Base-by-base conservation (phyloP, 176 grass and related monocot species). In the Zoysia japonica region DNA sequence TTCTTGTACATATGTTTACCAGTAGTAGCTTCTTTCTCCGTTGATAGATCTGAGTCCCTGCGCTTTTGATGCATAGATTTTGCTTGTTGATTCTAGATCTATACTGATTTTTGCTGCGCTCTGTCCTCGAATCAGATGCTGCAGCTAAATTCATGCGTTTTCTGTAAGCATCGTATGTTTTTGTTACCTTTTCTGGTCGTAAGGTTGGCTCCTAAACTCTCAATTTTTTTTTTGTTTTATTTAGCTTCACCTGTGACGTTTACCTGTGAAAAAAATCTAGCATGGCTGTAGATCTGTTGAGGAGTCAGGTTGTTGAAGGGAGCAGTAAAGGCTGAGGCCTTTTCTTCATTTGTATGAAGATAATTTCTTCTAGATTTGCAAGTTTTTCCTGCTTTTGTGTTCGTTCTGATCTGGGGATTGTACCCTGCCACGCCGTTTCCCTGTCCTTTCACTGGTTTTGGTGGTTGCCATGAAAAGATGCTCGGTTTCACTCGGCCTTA, bases 361-460 rank as follows among this genome's bases (percentile, higher is more conserved):
- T 5, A 2, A 1, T 15, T 59, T 35, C 36, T 8, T 3, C 51
- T 39, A 13, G 43, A 43, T 61, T 38, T 17, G 44, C 39, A 69
- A 59, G 5, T 11, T 40, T 7, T 42, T 16, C 14, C 15, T 57
- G 52, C 11, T 15, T 68, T 16, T 49, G 28, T 9, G 20, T 76
- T 75, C 16, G 41, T 75, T 37, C 48, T 69, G 43, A 83, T 76
- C 43, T 69, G 52, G 52, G 35, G 51, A 47, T 57, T 76, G 43
- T 68, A 20, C 72, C 2, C 72, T 76, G 80, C 20, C 36, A 6
- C 46, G 60, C 81, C 44, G 35, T 69, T 47, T 46, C 20, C 50
- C 40, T 45, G 72, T 83, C 52, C 42, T 37, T 82, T 37, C 60
- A 65, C 37, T 47, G 50, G 43, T 16, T 12, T 47, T 82, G 36